Conservation (phyloP, 352 stramenopile species). For the Pythium periplocum region DNA sequence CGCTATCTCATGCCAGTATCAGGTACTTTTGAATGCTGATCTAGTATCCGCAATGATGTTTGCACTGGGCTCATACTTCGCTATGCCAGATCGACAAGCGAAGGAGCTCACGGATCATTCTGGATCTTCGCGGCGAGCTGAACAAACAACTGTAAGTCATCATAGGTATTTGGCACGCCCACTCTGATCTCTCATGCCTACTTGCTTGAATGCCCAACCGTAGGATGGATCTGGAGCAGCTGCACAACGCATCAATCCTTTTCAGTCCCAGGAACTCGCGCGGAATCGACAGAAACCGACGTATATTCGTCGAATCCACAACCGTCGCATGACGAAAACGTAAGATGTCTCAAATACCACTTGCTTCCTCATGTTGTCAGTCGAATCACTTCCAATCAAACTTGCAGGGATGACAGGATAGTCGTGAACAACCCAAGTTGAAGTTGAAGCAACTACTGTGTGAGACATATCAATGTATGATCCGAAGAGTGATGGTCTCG, state of each 20-base stretch:
- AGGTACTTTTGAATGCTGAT: conserved; percentile 5
- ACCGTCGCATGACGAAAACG: too few species aligned
- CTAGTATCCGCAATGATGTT: background rate
- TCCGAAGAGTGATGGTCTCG: too few species aligned
- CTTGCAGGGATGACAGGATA: too few species aligned
- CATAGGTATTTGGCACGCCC: too few species aligned
- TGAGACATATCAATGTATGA: conserved; percentile 11
- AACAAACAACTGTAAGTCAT: conserved; percentile 24
- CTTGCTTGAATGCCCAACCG: too few species aligned
- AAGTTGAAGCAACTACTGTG: conserved; percentile 13
- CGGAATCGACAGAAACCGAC: conserved; percentile 23
- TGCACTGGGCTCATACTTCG: background rate
- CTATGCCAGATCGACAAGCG: conserved; percentile 15
- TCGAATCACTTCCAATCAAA: too few species aligned
- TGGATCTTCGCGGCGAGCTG: conserved; percentile 21
- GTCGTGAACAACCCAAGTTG: background rate
- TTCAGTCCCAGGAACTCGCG: conserved; percentile 29
- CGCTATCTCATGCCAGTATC: conserved; percentile 12
- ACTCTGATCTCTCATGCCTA: too few species aligned
- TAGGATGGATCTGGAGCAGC: conserved; percentile 24
- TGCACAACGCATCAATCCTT: conserved; percentile 19
- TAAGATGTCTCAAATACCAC: too few species aligned
- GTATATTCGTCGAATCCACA: conserved; percentile 1
- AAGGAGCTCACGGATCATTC: conserved; percentile 20
- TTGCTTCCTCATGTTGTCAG: too few species aligned